phyloP scores from a whole-genome alignment of 805 yeast genomes.

The Ogataea pignaliae region DNA sequence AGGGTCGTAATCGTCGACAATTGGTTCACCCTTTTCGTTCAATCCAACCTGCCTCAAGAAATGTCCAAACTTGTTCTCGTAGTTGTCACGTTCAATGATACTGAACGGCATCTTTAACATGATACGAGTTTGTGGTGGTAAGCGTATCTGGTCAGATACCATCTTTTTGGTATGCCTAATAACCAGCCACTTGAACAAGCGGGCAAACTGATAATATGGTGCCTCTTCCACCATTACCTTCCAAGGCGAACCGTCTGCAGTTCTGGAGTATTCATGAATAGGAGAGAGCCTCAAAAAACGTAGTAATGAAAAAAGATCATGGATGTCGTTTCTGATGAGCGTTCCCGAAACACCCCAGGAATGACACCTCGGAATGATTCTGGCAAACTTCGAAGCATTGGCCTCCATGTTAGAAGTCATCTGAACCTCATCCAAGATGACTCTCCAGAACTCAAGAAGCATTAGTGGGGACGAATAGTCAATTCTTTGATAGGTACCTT shows the following conservation, averaged over 20 bases:
- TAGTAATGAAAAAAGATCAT: constrained; percentile 68
- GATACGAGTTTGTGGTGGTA: constrained; percentile 76
- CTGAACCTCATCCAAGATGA: constrained; percentile 91
- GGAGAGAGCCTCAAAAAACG: constrained; percentile 67
- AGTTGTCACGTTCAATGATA: constrained; percentile 81
- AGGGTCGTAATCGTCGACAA: constrained; percentile 45
- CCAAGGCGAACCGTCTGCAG: constrained; percentile 26
- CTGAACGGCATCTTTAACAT: constrained; percentile 72
- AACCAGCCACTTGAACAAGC: constrained; percentile 51
- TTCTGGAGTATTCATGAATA: constrained; percentile 34
- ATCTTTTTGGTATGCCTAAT: constrained; percentile 80
- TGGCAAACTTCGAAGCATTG: constrained; percentile 75
- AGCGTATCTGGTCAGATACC: constrained; percentile 69
- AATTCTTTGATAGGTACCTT: constrained; percentile 26
- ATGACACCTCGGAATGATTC: constrained; percentile 76
- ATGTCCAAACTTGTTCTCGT: constrained; percentile 56
- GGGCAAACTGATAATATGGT: constrained; percentile 37
- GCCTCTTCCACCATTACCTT: constrained; percentile 21
- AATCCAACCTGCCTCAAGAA: constrained; percentile 56
- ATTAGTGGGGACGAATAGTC: constrained; percentile 81
- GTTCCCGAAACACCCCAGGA: constrained; percentile 99
- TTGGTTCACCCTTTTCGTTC: constrained; percentile 46
- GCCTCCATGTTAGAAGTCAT: constrained; percentile 75
- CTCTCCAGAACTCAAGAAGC: constrained; percentile 81
- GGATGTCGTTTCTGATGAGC: constrained; percentile 63